phyloP scores from a whole-genome alignment of 2,329 filamentous ascomycete genomes.

The Claviceps citrina region DNA sequence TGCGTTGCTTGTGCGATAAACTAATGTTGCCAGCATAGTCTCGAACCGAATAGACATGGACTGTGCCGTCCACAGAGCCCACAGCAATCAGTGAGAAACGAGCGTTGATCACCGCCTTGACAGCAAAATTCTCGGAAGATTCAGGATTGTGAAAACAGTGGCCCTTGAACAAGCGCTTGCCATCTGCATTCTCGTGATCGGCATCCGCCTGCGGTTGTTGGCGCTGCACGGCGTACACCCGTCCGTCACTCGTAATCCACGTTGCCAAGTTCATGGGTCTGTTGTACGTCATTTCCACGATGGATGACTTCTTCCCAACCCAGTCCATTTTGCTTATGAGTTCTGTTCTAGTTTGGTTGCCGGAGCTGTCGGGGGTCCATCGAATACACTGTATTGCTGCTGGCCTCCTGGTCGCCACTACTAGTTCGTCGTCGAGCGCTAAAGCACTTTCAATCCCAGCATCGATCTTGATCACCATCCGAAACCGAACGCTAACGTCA shows the following conservation, averaged over 20 bases:
- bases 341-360: constrained; percentile 80
- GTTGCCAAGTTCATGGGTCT: constrained; percentile 90
- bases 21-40: constrained; percentile 92
- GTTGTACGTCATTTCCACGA: constrained; percentile 82
- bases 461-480: constrained; percentile 96
- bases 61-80: constrained; percentile 61
- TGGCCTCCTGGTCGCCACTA: constrained; percentile 82
- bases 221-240: constrained; percentile 80
- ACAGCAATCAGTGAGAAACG: constrained; percentile 87
- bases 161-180: constrained; percentile 65
- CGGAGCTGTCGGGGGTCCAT: constrained; percentile 72
- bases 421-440: constrained; percentile 79
- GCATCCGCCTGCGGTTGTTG: constrained; percentile 26
- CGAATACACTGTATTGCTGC: constrained; percentile 93
- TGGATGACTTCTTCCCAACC: constrained; percentile 60
- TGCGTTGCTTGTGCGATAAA: constrained; percentile 60
- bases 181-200: constrained; percentile 28
- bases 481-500: constrained; percentile 81
- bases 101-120: constrained; percentile 75
- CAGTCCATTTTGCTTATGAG: constrained; percentile 75
- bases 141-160: constrained; percentile 76
- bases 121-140: constrained; percentile 42
- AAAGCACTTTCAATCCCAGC: constrained; percentile 80
- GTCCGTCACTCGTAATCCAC: constrained; percentile 81
- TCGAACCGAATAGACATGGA: constrained; percentile 80